These are phyloP conservation scores for Kwoniella shandongensis DNA, from an alignment of 768 basidiomycete genomes.

Conservation along the genomic window DNA sequence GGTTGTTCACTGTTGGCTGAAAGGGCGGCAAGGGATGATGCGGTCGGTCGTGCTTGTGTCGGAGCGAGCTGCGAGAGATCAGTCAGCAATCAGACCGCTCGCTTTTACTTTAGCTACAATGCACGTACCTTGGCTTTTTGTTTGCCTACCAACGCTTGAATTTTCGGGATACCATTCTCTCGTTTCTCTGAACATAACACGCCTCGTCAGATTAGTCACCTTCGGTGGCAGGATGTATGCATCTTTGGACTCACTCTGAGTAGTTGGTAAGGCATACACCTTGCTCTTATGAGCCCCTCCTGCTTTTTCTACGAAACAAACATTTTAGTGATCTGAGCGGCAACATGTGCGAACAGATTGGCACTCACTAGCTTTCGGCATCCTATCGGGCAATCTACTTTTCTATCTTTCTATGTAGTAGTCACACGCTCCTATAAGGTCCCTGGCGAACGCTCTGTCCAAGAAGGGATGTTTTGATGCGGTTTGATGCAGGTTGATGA, in stretches of 20 bases:
- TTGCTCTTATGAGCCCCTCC: conserved; percentile 33
- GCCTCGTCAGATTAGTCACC: too few species aligned
- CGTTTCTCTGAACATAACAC: too few species aligned
- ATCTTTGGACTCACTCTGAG: conserved; percentile 29
- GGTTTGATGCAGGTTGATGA: background rate
- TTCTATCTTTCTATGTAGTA: background rate
- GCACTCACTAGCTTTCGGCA: conserved; percentile 46
- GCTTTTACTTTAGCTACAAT: background rate
- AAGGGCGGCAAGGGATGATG: conserved; percentile 14
- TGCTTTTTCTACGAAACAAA: conserved; percentile 21
- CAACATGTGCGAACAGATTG: background rate
- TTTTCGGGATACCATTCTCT: conserved; percentile 82
- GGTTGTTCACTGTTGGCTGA: conserved; percentile 13
- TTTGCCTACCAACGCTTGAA: conserved; percentile 60
- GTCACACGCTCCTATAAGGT: too few species aligned
- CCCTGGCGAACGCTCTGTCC: too few species aligned
- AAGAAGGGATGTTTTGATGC: background rate
- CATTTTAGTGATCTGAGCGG: background rate
- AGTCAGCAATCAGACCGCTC: background rate
- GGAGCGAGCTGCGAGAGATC: background rate
- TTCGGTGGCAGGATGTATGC: too few species aligned
- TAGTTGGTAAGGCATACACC: conserved; percentile 33
- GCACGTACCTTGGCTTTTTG: conserved; percentile 35
- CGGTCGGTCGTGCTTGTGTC: conserved; percentile 5
- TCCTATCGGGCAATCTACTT: too few species aligned